Evolutionary conservation across 176 grass and related monocot species (phyloP), one percentile per base, ranked within the genome.

Genomic region (Eragrostis nindensis): DNA sequence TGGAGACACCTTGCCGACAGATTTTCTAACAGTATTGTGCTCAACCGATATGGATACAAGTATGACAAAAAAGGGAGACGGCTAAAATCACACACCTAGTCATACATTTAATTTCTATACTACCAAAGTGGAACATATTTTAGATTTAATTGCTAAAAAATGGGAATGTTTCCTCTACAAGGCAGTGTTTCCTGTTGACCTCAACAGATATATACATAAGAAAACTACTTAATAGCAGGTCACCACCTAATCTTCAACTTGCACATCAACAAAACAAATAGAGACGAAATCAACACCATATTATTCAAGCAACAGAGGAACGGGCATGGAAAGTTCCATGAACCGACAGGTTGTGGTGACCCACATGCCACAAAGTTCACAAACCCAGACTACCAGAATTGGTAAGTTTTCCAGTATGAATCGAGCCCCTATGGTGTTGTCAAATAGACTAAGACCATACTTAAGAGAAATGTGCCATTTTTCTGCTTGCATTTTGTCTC

Each of bases 51-150:
- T 80, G 69, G 24, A 62, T 53, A 52, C 41, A 88, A 62, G 11
- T 70, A 27, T 6, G 65, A 45, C 12, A 48, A 19, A 74, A 75
- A 52, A 62, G 80, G 15, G 47, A 61, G 17, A 50, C 29, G 9
- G 52, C 15, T 64, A 70, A 79, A 44, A 17, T 41, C 32, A 6
- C 2, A 50, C 7, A 21, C 63, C 8, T 42, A 25, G 30, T 26
- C 24, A 74, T 11, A 78, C 50, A 79, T n/a, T 68, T 83, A 40
- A 41, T 78, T 25, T 88, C 16, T 44, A 36, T 36, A 79, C 64
- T 61, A 24, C 42, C 29, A 6, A n/a, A 42, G 10, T 52, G 25
- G 76, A 80, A 54, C 11, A n/a, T 69, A 4, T n/a, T 43, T 71
- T 17, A 42, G 63, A 53, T 29, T 10, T 17, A 44, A 62, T 5